Percentiles rank a stretch among this genome's conserved stretches.
phyloP scores from a whole-genome alignment of 345 rosid genomes.

The Hevea brasiliensis region DNA sequence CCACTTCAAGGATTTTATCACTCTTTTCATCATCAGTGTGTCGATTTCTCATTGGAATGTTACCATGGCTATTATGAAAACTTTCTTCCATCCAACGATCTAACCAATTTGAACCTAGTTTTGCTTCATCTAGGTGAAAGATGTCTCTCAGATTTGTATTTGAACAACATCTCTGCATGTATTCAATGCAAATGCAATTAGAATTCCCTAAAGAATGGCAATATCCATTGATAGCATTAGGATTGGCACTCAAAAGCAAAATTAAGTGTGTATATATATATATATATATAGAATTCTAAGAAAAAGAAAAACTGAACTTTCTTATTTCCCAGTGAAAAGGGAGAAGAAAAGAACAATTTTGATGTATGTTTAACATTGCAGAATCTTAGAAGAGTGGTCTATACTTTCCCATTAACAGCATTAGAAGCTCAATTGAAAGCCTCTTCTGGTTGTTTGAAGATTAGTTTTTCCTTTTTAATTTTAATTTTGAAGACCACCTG shows the following conservation, averaged over 20 bases:
- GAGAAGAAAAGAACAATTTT: background rate
- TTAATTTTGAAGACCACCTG: no score
- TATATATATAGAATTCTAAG: background rate
- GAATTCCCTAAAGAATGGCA: background rate
- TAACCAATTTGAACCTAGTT: conserved; percentile 57
- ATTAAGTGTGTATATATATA: no score
- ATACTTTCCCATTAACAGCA: background rate
- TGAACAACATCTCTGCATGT: conserved; percentile 54
- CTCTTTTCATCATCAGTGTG: conserved; percentile 29
- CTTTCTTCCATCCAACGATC: conserved; percentile 82
- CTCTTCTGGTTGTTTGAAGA: background rate
- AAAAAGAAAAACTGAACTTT: no score
- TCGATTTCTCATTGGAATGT: conserved; percentile 25
- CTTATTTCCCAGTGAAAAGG: background rate
- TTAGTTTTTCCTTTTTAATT: no score
- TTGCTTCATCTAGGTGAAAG: conserved; percentile 34
- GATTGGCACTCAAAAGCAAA: background rate
- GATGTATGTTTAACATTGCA: background rate
- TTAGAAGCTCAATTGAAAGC: background rate
- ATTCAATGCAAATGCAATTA: conserved; percentile 4
- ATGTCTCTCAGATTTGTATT: conserved; percentile 44
- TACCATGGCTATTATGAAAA: conserved; percentile 38
- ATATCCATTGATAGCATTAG: background rate
- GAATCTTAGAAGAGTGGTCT: background rate
- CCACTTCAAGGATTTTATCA: conserved; percentile 40